Percentiles rank a stretch among this genome's conserved stretches.
phyloP scores from a whole-genome alignment of 345 rosid species.

The Trapa bicornis region DNA sequence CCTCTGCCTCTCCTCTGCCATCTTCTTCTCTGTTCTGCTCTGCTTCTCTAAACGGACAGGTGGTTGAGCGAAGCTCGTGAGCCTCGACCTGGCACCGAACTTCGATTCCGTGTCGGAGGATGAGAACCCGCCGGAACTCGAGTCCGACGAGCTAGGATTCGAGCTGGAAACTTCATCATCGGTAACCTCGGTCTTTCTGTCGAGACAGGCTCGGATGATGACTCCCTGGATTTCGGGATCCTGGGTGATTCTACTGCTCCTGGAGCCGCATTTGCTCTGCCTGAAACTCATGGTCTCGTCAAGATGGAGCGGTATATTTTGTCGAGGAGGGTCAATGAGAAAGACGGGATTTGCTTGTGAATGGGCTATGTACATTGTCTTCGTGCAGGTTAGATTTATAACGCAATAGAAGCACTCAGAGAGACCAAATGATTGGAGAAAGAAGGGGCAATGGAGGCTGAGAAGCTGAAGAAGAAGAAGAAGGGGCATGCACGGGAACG shows the following conservation, averaged over 20 bases:
- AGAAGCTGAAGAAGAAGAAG: background rate
- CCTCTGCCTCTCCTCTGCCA: constrained; percentile 17
- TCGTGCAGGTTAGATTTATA: background rate
- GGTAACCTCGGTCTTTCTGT: constrained; percentile 15
- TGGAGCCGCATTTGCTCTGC: constrained; percentile 16
- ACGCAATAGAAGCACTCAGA: background rate
- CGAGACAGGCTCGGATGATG: constrained; percentile 21
- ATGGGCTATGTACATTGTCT: constrained; percentile 19
- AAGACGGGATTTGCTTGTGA: constrained; percentile 46
- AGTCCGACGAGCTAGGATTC: constrained; percentile 60
- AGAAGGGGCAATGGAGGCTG: constrained; percentile 12
- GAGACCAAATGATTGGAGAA: background rate
- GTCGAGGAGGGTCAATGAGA: constrained; percentile 80
- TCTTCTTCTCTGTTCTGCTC: background rate
- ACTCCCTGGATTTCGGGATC: constrained; percentile 1
- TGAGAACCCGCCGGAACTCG: constrained; percentile 62
- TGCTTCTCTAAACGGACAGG: constrained; percentile 29
- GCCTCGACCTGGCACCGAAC: constrained; percentile 20
- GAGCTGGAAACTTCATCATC: constrained; percentile 49
- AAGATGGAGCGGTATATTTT: constrained; percentile 72
- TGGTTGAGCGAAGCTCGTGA: constrained; percentile 22
- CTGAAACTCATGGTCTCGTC: constrained; percentile 29
- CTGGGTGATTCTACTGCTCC: constrained; percentile 9
- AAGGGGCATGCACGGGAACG: constrained; percentile 1
- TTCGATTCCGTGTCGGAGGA: constrained; percentile 69